These are phyloP conservation scores for Fusarium sacchari DNA, from an alignment of 2,329 filamentous ascomycete genomes.

Conservation along the genomic window DNA sequence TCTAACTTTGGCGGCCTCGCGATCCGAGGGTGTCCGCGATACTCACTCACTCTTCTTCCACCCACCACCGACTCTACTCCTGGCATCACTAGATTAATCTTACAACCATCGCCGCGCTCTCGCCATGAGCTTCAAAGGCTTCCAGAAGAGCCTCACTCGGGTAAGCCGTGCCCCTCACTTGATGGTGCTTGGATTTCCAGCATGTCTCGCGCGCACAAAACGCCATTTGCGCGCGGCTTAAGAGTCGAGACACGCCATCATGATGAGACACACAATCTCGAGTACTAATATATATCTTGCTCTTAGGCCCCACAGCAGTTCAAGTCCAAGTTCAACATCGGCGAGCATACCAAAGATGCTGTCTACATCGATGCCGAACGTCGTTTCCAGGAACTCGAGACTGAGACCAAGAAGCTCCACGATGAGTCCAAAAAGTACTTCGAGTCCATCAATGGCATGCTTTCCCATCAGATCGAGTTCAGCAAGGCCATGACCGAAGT, in stretches of 20 bases:
- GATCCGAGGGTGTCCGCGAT: constrained; percentile 36
- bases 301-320: constrained; percentile 85
- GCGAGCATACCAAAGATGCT: constrained; percentile 93
- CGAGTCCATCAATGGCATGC: constrained; percentile 97
- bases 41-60: constrained; percentile 5
- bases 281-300: constrained; percentile 1
- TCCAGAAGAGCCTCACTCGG: constrained; percentile 87
- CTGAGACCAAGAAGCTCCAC: constrained; percentile 95
- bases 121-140: constrained; percentile 95
- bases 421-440: constrained; percentile 98
- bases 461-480: constrained; percentile 97
- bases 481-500: constrained; percentile 95
- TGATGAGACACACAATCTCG: neutral
- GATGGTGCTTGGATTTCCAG: constrained; percentile 14
- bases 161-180: constrained; percentile 64
- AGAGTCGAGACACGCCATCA: neutral
- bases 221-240: neutral
- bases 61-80: constrained; percentile 12
- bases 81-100: constrained; percentile 1
- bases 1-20: constrained; percentile 44
- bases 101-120: constrained; percentile 16
- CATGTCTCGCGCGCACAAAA: constrained; percentile 26
- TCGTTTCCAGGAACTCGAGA: constrained; percentile 92
- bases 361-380: constrained; percentile 96
- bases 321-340: constrained; percentile 92